Percentiles rank a stretch among this genome's conserved stretches.
These are phyloP conservation scores for Eleusine coracana DNA, from an alignment of 176 grass and related monocot genomes.

Conservation along the genomic window DNA sequence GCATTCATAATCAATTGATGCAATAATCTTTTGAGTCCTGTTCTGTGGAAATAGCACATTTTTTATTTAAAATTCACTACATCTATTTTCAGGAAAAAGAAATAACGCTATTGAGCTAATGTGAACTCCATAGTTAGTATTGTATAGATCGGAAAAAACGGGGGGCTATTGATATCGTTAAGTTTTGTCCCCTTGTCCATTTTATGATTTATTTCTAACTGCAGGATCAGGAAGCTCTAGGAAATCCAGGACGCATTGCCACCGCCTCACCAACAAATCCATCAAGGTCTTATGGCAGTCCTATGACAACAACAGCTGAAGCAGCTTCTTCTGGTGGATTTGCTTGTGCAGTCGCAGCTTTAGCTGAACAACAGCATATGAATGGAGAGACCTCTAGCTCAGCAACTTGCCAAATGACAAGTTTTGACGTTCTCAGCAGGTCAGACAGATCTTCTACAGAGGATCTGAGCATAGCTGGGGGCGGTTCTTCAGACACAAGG, in stretches of 20 bases:
- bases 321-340: slow-evolving; percentile 59
- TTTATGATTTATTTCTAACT: slow-evolving; percentile 31
- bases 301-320: slow-evolving; percentile 16
- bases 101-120: neutral
- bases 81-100: neutral
- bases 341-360: slow-evolving; percentile 72
- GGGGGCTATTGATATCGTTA: slow-evolving; percentile 3
- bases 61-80: neutral
- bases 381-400: slow-evolving; percentile 42
- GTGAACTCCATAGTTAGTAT: neutral
- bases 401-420: slow-evolving; percentile 18
- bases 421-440: slow-evolving; percentile 30
- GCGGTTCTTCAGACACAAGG: slow-evolving; percentile 38
- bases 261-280: slow-evolving; percentile 31
- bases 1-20: neutral
- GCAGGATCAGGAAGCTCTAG: slow-evolving; percentile 76
- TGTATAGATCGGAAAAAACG: neutral
- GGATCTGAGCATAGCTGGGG: slow-evolving; percentile 24
- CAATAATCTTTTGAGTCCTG: slow-evolving; percentile 5
- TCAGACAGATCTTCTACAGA: slow-evolving; percentile 45
- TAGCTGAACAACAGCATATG: slow-evolving; percentile 79
- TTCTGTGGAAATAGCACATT: slow-evolving; percentile 9
- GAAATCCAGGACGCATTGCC: slow-evolving; percentile 23
- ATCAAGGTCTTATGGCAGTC: slow-evolving; percentile 23
- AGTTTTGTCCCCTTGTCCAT: neutral